Evolutionary conservation across 2,329 filamentous ascomycete genomes (phyloP).

Genomic region (Parastagonospora nodorum): DNA sequence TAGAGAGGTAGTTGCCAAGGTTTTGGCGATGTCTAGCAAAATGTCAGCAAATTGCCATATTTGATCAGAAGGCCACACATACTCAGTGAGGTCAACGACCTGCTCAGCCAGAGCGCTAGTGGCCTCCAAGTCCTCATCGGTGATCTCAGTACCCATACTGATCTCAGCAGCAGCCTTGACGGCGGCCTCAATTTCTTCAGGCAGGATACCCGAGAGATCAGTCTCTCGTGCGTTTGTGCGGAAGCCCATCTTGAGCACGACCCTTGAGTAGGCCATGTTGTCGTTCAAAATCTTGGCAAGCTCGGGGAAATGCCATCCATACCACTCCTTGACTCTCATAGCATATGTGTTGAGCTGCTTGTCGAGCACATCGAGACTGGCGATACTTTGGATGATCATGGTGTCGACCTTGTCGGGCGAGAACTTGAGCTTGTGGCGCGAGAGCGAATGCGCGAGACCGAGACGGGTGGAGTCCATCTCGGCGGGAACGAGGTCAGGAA

Average conservation of each 20-base stretch:
- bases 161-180: constrained; percentile 95
- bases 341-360: constrained; percentile 99
- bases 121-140: constrained; percentile 87
- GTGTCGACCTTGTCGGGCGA: constrained; percentile 98
- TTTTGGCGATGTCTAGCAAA: constrained; percentile 64
- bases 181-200: constrained; percentile 90
- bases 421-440: constrained; percentile 94
- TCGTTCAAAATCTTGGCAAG: constrained; percentile 90
- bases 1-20: constrained; percentile 85
- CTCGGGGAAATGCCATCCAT: constrained; percentile 99
- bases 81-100: constrained; percentile 89
- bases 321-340: constrained; percentile 99
- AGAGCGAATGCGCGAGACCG: constrained; percentile 95
- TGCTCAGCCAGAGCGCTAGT: constrained; percentile 91
- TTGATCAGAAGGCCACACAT: constrained; percentile 42
- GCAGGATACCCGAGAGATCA: constrained; percentile 79
- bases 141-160: constrained; percentile 98
- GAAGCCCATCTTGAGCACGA: constrained; percentile 89
- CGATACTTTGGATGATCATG: constrained; percentile 97
- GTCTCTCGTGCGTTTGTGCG: constrained; percentile 76
- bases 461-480: constrained; percentile 94
- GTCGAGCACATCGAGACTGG: constrained; percentile 89
- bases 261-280: constrained; percentile 78
- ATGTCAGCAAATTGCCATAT: not conserved
- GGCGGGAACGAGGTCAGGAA: constrained; percentile 82